Conservation (phyloP, 805 yeast species). For the Candida khao-thaluensis region DNA sequence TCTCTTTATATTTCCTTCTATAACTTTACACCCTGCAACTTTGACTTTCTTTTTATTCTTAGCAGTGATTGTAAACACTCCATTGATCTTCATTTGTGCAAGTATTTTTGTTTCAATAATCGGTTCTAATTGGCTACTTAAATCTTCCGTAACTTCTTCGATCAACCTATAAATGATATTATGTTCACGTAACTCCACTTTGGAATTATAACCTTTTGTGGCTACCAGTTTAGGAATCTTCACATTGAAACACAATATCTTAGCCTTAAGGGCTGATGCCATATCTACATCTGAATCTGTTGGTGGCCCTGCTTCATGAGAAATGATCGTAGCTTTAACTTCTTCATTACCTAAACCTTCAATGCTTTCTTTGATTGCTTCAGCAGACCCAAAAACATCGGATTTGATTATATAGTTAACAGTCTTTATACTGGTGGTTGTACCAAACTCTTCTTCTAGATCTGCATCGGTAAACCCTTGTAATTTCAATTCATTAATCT, state of each 20-base stretch:
- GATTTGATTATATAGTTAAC: conserved; percentile 74
- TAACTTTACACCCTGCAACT: conserved; percentile 87
- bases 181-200: conserved; percentile 60
- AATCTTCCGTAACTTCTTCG: conserved; percentile 71
- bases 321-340: conserved; percentile 66
- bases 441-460: conserved; percentile 26
- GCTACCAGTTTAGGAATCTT: conserved; percentile 62
- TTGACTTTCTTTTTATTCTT: conserved; percentile 52
- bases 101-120: conserved; percentile 61
- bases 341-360: conserved; percentile 84
- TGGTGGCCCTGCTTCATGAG: conserved; percentile 78
- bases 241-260: conserved; percentile 76
- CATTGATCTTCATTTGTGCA: conserved; percentile 68
- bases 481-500: conserved; percentile 54
- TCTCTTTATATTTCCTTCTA: conserved; percentile 63
- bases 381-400: conserved; percentile 93
- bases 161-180: conserved; percentile 85
- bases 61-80: conserved; percentile 66
- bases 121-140: conserved; percentile 63
- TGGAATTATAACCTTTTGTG: conserved; percentile 54
- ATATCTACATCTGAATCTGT: conserved; percentile 42
- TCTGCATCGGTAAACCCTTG: conserved; percentile 60
- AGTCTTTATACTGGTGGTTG: conserved; percentile 20
- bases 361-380: conserved; percentile 84
- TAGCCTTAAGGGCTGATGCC: conserved; percentile 52